Evolutionary conservation across 495 filamentous ascomycete genomes (phyloP), one percentile per base, ranked within the genome.

Genomic region (Stereocaulon alpinum): DNA sequence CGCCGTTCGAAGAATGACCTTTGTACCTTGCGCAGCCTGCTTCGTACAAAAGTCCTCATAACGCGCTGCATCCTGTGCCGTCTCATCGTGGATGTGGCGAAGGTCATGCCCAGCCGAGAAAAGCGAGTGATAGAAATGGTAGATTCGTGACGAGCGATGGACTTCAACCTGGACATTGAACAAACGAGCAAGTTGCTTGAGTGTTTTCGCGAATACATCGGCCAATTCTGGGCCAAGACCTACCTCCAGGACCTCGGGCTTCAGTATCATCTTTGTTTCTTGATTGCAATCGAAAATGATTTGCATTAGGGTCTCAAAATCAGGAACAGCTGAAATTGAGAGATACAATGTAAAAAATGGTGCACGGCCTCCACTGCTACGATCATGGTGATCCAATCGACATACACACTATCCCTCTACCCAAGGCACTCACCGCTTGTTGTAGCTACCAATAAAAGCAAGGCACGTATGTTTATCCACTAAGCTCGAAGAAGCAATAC

Each of bases 11-110:
- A 56, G 45, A 22, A 56, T 56, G 42, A 43, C n/a, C 10, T 47
- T 43, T 15, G 12, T 20, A 40, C 54, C 41, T 20, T 44, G 24
- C 6, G 54, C 54, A 56, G 54, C 54, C 29, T 56, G 54, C 11
- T 47, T 43, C 17, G 6, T 56, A 45, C 54, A 56, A 24, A 56
- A 56, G 7, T 56, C 54, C 29, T 56, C 54, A 34, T 45, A 56
- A 56, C 45, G 54, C 40, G 40, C 29, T 30, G 54, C 54, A 18
- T 56, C 54, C 22, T 44, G 54, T 5, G 18, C 20, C 10, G 54
- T 56, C 54, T 56, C 54, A 32, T 56, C 37, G 11, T 18, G 40
- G 20, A 56, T 56, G 24, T 20, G 29, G 17, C 42, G 40, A 34
- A 56, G 42, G 20, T 56, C 40, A 47, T n/a, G 7, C 11, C 41